phyloP scores from a whole-genome alignment of 2,329 filamentous ascomycete species.

The Talaromyces marneffei region DNA sequence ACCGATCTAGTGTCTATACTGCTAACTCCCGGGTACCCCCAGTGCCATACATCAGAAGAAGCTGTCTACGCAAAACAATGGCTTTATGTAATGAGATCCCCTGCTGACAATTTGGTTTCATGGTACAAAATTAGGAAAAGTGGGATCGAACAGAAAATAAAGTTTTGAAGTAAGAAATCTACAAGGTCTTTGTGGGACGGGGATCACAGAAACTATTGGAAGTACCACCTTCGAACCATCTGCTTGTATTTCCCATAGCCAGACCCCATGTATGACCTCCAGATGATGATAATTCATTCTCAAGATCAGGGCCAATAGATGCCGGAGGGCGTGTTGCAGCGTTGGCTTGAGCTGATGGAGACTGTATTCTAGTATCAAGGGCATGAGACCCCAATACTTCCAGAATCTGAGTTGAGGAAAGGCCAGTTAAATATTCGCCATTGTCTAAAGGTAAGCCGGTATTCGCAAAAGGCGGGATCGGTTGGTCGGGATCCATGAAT shows the following conservation, averaged over 20 bases:
- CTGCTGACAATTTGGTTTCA: neutral
- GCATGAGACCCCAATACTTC: neutral
- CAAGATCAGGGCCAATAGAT: neutral
- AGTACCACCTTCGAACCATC: neutral
- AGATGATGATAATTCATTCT: neutral
- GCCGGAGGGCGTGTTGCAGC: neutral
- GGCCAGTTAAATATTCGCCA: neutral
- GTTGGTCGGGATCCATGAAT: too few species aligned
- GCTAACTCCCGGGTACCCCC: neutral
- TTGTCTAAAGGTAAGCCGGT: too few species aligned
- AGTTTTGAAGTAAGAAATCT: neutral
- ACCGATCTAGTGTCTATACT: too few species aligned
- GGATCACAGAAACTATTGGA: neutral
- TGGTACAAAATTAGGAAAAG: neutral
- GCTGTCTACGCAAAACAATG: neutral
- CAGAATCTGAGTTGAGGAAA: neutral
- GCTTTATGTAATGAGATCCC: neutral
- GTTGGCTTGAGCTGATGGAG: neutral
- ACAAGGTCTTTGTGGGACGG: neutral
- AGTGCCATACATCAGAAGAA: neutral
- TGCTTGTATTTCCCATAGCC: neutral
- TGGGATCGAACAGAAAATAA: neutral
- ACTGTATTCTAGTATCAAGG: neutral
- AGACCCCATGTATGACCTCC: neutral
- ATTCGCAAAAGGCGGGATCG: neutral